Conservation (phyloP, 2,329 filamentous ascomycete species). For the Basipetospora chlamydospora region DNA sequence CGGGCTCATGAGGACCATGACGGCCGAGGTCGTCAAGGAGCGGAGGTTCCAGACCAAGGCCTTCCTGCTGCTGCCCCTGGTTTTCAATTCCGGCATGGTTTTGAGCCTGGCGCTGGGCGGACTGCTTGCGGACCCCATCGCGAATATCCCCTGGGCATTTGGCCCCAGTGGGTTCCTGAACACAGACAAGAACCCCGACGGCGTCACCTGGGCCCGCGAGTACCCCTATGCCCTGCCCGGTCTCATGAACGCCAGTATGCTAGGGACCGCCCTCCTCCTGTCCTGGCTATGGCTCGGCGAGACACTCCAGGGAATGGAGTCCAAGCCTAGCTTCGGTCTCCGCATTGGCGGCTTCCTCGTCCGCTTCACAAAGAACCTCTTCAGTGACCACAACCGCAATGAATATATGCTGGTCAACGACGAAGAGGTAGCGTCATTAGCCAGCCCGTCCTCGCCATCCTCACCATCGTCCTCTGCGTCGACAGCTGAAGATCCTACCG, state of each 20-base stretch:
- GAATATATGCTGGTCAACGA: slow-evolving; percentile 9
- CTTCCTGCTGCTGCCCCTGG: slow-evolving; percentile 39
- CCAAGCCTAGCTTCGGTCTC: slow-evolving; percentile 6
- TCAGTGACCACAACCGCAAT: slow-evolving; percentile 5
- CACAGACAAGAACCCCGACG: slow-evolving; percentile 11
- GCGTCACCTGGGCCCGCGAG: slow-evolving; percentile 19
- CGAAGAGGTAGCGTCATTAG: too few species aligned
- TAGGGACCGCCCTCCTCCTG: slow-evolving; percentile 16
- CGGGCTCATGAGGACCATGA: slow-evolving; percentile 62
- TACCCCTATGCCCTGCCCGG: slow-evolving; percentile 30
- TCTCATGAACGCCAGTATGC: slow-evolving; percentile 21
- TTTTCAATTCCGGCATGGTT: slow-evolving; percentile 41
- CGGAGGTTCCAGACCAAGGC: slow-evolving; percentile 42
- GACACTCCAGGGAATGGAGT: slow-evolving; percentile 20
- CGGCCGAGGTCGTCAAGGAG: slow-evolving; percentile 56
- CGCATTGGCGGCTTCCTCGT: slow-evolving; percentile 8
- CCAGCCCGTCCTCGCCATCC: neutral
- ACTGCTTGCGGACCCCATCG: slow-evolving; percentile 26
- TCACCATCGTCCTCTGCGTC: neutral
- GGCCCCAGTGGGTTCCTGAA: slow-evolving; percentile 21
- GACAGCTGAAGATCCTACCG: neutral
- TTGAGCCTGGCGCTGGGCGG: slow-evolving; percentile 27
- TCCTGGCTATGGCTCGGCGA: slow-evolving; percentile 21
- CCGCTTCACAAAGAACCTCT: slow-evolving; percentile 8
- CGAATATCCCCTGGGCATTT: slow-evolving; percentile 22